Evolutionary conservation across 768 basidiomycete species (phyloP), one percentile per base, ranked within the genome.

Genomic region (Suillus sp.): DNA sequence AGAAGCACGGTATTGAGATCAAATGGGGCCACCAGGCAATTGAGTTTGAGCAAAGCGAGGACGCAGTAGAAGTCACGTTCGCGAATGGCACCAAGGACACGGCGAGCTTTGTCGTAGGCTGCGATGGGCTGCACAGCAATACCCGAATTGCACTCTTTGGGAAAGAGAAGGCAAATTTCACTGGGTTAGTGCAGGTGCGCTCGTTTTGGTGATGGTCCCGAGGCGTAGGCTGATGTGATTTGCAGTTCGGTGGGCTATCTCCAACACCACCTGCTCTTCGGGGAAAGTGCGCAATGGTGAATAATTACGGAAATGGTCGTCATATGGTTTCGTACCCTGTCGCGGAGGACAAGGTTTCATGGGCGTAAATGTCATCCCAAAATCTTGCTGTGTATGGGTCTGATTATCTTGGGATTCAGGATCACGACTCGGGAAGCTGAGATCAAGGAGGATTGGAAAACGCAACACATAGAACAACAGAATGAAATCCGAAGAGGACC

Each of bases 111-210:
- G 74, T 81, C 4, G 72, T 81, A 10, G 81, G 80, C 25, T 80
- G 79, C 67, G 81, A 82, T 61, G 81, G 81, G 11, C 69, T 82
- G 63, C 81, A 81, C 64, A 78, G 78, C 64, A 74, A 69, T 58
- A 79, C 80, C 13, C 72, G 81, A 2, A 66, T 65, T 22, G 65
- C 71, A 13, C 68, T 81, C 16, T 80, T 80, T 60, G 80, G 80
- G 1, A 66, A 74, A 54, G 75, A 78, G 54, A 61, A 67, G 27
- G 71, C 76, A 8, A 57, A 69, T n/a, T 81, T 75, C 66, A 78
- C 78, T 11, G 80, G 80, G 1, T 67, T 80, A 27, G 75, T 71
- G 2, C 78, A 80, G 73, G 79, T 78, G 37, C 34, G 70, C 58
- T 8, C 14, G 13, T 25, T 25, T 60, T 65, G 30, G 14, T 32